These are phyloP conservation scores for Corchorus olitorius DNA, from an alignment of 345 rosid species.

Conservation along the genomic window DNA sequence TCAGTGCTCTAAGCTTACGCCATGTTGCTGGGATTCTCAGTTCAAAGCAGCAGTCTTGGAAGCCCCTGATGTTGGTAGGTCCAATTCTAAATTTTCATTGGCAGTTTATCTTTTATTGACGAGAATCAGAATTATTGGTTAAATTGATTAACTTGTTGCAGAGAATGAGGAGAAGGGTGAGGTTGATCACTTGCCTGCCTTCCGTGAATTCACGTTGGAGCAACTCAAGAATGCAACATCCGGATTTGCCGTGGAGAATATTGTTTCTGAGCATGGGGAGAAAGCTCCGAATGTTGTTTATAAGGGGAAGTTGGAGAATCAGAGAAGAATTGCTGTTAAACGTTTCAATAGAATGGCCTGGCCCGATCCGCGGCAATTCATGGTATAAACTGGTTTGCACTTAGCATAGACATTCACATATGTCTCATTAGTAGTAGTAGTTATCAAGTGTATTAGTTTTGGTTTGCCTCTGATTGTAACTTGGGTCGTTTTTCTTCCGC, in stretches of 20 bases:
- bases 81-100: neutral
- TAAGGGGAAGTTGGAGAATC: constrained; percentile 81
- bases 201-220: constrained; percentile 67
- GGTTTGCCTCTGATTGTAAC: constrained; percentile 2
- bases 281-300: constrained; percentile 94
- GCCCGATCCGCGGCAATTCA: constrained; percentile 87
- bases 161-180: constrained; percentile 53
- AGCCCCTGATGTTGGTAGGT: constrained; percentile 69
- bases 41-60: constrained; percentile 69
- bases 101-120: neutral
- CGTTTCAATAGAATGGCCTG: constrained; percentile 89
- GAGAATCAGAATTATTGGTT: neutral
- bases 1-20: constrained; percentile 53
- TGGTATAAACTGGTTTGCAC: constrained; percentile 36
- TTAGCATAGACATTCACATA: neutral
- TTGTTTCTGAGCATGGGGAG: constrained; percentile 93
- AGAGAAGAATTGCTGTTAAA: constrained; percentile 79
- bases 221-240: constrained; percentile 81
- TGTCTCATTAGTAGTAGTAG: neutral
- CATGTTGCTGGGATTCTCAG: constrained; percentile 62
- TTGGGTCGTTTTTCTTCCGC: constrained; percentile 12
- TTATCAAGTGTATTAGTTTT: neutral
- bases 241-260: constrained; percentile 85
- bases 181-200: constrained; percentile 44
- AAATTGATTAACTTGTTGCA: constrained; percentile 27